Base-by-base conservation (phyloP, 306 rosid species). In the Chamaecrista fasciculata region DNA sequence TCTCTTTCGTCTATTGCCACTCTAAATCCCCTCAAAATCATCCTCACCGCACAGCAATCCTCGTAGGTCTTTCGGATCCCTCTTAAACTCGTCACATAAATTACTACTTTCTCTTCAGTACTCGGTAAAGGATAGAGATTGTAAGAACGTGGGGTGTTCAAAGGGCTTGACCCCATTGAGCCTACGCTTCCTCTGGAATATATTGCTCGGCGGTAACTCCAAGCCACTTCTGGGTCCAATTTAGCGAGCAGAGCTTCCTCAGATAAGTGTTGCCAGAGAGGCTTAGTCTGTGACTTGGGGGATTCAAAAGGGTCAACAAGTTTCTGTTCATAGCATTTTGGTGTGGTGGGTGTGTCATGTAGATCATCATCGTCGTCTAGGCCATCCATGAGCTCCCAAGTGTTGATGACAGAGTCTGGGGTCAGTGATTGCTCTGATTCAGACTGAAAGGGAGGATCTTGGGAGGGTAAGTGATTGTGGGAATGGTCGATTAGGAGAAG, bases 361-460 rank as follows among this genome's bases (percentile, higher is more conserved):
- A 14, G 29, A 25, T 63, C 75, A 46, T 51, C 68, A 25, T 63
- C 75, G 40, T 51, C 68, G 5, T 71, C 82, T 8, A 69, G 61
- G 55, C 74, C 66, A 26, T 82, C 79, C 90, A 86, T 80, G 55
- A 86, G 84, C 43, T 86, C 90, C 87, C 90, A 86, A 12, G 87
- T 80, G 68, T 86, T 86, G 77, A 86, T 80, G 60, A 86, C 90
- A 18, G 86, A 86, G 67, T 82, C 84, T 3, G 87, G 86, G 18
- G 90, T 82, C 55, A 78, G 56, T 16, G 79, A 39, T 52, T 8
- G 61, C 23, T 74, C 75, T 56, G 67, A 23, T 51, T 66, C 37
- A 23, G 21, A 51, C 37, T 62, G 48, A 24, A 52, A 46, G 18
- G 16, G 8, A 47, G 10, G 50, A 20, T 31, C 76, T 4, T 11